These are phyloP conservation scores for Tylopilus felleus DNA, from an alignment of 768 basidiomycete species.

Conservation along the genomic window DNA sequence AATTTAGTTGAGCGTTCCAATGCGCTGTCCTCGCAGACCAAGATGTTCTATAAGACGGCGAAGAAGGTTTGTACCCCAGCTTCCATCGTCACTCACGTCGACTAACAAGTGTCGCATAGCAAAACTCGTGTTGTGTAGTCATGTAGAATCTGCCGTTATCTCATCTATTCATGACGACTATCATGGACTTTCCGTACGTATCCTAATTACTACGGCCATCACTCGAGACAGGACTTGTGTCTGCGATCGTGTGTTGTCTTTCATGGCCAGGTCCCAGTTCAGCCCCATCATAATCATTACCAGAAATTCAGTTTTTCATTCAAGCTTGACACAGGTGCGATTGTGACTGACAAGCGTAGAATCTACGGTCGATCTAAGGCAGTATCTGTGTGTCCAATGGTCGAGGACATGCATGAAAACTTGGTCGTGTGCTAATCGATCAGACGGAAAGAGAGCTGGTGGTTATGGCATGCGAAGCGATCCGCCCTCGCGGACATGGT, in stretches of 20 bases:
- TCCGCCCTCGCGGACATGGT: no score
- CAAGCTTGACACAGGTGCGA: not conserved
- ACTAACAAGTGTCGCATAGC: conserved; percentile 44
- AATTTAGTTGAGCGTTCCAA: conserved; percentile 93
- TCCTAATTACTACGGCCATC: conserved; percentile 10
- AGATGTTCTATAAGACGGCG: conserved; percentile 99
- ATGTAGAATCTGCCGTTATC: conserved; percentile 47
- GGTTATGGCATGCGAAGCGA: no score
- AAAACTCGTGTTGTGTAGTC: conserved; percentile 93
- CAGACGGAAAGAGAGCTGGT: no score
- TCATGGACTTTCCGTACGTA: conserved; percentile 23
- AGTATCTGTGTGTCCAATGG: not conserved
- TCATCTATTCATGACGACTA: conserved; percentile 13
- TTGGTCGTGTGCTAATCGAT: no score
- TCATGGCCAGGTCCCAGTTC: not conserved
- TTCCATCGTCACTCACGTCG: not conserved
- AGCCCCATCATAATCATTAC: not conserved
- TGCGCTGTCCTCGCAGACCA: conserved; percentile 82
- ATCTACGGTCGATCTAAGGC: not conserved
- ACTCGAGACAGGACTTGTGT: conserved; percentile 2
- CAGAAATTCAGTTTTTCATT: conserved; percentile 2
- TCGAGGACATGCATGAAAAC: not conserved
- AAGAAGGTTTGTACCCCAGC: conserved; percentile 72
- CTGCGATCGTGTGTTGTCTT: conserved; percentile 6
- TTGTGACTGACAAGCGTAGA: not conserved